These are phyloP conservation scores for Apiospora hydei DNA, from an alignment of 2,329 filamentous ascomycete genomes.

Conservation along the genomic window DNA sequence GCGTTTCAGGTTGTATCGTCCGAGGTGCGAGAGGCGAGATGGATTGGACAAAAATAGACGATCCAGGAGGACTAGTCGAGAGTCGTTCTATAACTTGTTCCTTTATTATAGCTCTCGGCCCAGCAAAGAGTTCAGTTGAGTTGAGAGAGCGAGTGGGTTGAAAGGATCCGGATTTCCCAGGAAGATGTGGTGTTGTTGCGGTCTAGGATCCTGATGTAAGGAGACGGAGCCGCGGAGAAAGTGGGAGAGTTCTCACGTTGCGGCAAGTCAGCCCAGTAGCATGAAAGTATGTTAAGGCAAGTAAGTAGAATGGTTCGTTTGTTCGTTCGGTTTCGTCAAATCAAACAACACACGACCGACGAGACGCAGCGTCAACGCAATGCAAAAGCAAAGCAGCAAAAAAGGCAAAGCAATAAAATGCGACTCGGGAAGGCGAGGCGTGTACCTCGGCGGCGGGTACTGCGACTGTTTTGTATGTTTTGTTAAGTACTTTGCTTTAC, in stretches of 20 bases:
- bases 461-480: slow-evolving; percentile 23
- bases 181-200: slow-evolving; percentile 5
- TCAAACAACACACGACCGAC: neutral
- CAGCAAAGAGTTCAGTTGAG: slow-evolving; percentile 6
- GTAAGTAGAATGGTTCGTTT: neutral
- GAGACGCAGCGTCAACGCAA: slow-evolving; percentile 20
- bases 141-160: neutral
- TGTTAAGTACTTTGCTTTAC: slow-evolving; percentile 10
- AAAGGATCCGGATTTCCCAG: neutral
- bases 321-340: neutral
- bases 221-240: slow-evolving; percentile 13
- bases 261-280: slow-evolving; percentile 6
- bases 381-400: slow-evolving; percentile 18
- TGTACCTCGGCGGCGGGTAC: slow-evolving; percentile 22
- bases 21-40: neutral
- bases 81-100: slow-evolving; percentile 15
- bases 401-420: slow-evolving; percentile 23
- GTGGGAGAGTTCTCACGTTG: slow-evolving; percentile 11
- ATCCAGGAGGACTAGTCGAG: neutral
- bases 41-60: neutral
- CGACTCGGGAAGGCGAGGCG: slow-evolving; percentile 16
- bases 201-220: slow-evolving; percentile 19
- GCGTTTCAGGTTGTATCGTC: slow-evolving; percentile 14
- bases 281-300: neutral
- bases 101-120: neutral